A percentile compares a stretch with the other conserved stretches of the same genome.
Evolutionary conservation across 345 rosid species (phyloP).

Genomic region (Citrus cavaleriei): DNA sequence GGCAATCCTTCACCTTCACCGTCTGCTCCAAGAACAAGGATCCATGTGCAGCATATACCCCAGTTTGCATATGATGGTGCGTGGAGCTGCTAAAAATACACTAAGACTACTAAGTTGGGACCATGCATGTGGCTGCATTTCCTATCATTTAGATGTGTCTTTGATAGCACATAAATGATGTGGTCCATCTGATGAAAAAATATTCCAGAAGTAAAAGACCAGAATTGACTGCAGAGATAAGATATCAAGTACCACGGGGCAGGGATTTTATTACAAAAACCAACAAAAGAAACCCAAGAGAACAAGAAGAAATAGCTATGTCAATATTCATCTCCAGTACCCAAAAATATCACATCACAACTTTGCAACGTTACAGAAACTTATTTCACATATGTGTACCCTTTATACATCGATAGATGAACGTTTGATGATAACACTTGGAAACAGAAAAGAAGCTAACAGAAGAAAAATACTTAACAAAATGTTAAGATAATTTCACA

Average conservation of each 20-base stretch:
- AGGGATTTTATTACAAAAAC: too few relatives aligned
- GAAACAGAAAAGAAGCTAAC: neutral
- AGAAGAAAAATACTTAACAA: neutral
- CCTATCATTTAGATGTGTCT: neutral
- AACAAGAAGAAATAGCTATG: too few relatives aligned
- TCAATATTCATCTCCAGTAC: neutral
- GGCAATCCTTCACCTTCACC: neutral
- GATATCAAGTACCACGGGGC: neutral
- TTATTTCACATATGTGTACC: neutral
- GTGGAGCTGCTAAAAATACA: neutral
- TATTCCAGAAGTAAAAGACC: neutral
- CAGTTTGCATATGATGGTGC: constrained; percentile 6
- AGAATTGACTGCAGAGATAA: neutral
- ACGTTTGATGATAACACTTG: neutral
- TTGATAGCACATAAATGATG: neutral
- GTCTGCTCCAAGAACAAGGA: neutral
- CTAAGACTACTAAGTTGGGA: neutral
- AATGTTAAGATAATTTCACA: neutral
- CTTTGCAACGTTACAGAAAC: too few relatives aligned
- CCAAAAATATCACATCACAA: neutral
- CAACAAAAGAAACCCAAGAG: neutral
- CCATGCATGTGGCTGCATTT: constrained; percentile 5
- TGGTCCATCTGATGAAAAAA: neutral
- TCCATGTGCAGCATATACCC: constrained; percentile 4
- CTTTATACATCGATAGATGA: neutral